Evolutionary conservation across 2,329 filamentous ascomycete genomes (phyloP), one percentile per base, ranked within the genome.

Genomic region (Cryphonectria carpinicola): DNA sequence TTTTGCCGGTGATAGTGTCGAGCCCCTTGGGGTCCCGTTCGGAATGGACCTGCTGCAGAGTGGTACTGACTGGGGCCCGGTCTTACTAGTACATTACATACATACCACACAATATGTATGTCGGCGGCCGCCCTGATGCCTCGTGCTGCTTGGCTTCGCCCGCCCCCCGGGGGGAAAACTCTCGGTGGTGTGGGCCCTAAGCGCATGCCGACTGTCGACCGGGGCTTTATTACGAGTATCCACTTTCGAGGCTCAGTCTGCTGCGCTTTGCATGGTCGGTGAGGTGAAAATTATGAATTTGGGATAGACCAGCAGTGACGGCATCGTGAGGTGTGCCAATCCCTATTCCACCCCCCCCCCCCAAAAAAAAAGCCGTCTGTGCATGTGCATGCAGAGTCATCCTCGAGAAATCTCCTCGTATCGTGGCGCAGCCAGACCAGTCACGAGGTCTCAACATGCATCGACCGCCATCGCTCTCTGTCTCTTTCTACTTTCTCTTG

Each of bases 401-500:
- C 25, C 46, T 32, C 3, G 10, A 49, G 22, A n/a, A 7, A 25
- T 25, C 2, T 32, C 4, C 28, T 66, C 52, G 46, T 64, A 64
- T 32, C 39, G 37, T 58, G 54, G 28, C 25, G 54, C 25, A 58
- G 25, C 54, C 13, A 19, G 54, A 32, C 28, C 28, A 19, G 28
- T 49, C 25, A 19, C 13, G 54, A 58, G 28, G 28, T 4, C 11
- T 25, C 22, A 28, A 28, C 28, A 35, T 58, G 4, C 37, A 14
- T 46, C 61, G n/a, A 39, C 39, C 41, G 28, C 39, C 39, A 10
- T 64, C 61, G 25, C 60, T 41, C 56, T 35, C 19, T 10, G 35
- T 25, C 17, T 8, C 17, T 22, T 13, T 1, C 62, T 79, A 85
- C 78, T 83, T 86, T 73, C 85, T 81, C 79, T 86, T 87, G 68